Conservation (phyloP, 345 rosid genomes). For the Eucalyptus marginata region DNA sequence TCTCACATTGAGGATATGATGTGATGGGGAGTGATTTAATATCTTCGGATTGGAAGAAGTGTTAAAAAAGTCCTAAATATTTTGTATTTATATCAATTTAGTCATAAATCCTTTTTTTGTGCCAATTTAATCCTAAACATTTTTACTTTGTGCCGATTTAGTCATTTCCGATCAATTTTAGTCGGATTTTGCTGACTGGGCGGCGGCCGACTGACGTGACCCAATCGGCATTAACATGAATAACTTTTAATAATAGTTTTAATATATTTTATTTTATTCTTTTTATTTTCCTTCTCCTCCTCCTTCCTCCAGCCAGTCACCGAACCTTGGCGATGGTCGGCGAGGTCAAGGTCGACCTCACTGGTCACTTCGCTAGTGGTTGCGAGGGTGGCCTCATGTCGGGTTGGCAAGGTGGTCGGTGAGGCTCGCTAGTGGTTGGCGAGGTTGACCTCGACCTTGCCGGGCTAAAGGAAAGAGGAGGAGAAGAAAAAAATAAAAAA, state of each 20-base stretch:
- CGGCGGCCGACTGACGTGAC: accelerated
- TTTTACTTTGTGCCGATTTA: too few relatives aligned
- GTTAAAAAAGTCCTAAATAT: accelerated
- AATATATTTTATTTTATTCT: too few relatives aligned
- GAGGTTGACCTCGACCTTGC: too few relatives aligned
- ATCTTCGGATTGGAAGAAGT: accelerated
- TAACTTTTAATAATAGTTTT: too few relatives aligned
- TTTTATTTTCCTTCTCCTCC: too few relatives aligned
- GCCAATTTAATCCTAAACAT: accelerated
- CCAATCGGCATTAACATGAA: accelerated
- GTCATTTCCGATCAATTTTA: accelerated
- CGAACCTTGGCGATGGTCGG: too few relatives aligned
- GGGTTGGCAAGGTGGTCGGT: accelerated
- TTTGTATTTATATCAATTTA: accelerated
- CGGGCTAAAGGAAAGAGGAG: too few relatives aligned
- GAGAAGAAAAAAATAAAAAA: too few relatives aligned
- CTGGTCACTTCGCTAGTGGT: accelerated
- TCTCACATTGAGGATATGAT: background rate
- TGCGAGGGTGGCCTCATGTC: accelerated
- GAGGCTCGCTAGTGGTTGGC: accelerated
- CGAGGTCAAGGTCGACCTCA: accelerated
- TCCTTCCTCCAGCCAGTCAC: too few relatives aligned
- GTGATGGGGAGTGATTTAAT: background rate
- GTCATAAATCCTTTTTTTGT: accelerated
- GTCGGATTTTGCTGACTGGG: accelerated